phyloP scores from a whole-genome alignment of 495 filamentous ascomycete genomes.

The Hypoxylon crocopeplum region DNA sequence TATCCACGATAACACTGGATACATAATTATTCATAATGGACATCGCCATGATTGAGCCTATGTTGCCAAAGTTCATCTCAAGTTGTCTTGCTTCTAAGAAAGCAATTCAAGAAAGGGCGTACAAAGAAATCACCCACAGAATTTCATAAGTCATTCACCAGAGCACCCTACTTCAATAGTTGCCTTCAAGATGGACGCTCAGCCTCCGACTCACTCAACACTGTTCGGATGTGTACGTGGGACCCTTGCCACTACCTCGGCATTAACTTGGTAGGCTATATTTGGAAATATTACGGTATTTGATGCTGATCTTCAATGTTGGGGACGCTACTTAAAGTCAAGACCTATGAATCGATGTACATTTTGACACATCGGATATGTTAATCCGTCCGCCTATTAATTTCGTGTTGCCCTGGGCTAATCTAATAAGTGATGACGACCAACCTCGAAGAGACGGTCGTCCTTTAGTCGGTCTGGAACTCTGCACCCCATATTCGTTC shows the following conservation, averaged over 20 bases:
- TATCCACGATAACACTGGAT: too few species aligned
- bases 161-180: too few species aligned
- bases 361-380: not conserved
- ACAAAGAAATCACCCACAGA: too few species aligned
- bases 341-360: not conserved
- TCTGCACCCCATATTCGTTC: conserved; percentile 29
- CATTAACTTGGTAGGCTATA: not conserved
- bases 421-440: not conserved
- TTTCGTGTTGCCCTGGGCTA: not conserved
- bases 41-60: too few species aligned
- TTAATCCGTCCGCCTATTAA: not conserved
- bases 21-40: too few species aligned
- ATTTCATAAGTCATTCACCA: too few species aligned
- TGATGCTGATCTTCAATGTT: not conserved
- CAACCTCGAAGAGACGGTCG: not conserved
- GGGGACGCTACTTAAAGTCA: not conserved
- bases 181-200: too few species aligned
- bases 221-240: too few species aligned
- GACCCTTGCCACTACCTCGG: not conserved
- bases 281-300: not conserved
- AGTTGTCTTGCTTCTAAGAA: too few species aligned
- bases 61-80: too few species aligned
- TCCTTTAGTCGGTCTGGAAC: conserved; percentile 19
- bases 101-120: too few species aligned
- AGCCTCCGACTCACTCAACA: too few species aligned